These are phyloP conservation scores for Rhytidiadelphus loreus DNA, from an alignment of 225 moss, liverwort and hornwort species.

Conservation along the genomic window DNA sequence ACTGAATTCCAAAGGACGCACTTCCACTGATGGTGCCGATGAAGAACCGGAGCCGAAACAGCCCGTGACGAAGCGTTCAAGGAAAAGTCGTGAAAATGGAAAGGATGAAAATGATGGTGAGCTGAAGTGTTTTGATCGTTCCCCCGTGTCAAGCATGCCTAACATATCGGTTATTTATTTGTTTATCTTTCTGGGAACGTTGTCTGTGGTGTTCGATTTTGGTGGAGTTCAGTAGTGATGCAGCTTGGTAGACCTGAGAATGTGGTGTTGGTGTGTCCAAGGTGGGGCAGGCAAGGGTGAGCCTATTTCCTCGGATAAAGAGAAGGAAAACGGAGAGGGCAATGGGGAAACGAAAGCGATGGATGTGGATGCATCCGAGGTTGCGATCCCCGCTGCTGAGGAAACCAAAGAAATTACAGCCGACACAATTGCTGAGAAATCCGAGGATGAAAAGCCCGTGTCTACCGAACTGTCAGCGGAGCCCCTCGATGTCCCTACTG, in stretches of 20 bases:
- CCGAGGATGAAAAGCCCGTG: not conserved
- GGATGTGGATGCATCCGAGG: conserved; percentile 22
- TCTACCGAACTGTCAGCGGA: not conserved
- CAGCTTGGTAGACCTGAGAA: not conserved
- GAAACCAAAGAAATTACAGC: conserved; percentile 1
- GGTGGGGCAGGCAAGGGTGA: conserved; percentile 27
- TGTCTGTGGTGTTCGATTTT: not conserved
- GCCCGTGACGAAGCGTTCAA: conserved; percentile 50
- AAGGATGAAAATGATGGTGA: conserved; percentile 23
- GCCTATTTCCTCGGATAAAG: not conserved
- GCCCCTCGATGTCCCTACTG: not conserved
- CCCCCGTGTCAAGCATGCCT: not conserved
- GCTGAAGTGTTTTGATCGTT: not conserved
- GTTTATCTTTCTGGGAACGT: not conserved
- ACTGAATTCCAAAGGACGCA: conserved; percentile 50
- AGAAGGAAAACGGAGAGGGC: conserved; percentile 1
- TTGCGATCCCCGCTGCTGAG: conserved; percentile 9
- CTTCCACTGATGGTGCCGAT: conserved; percentile 46
- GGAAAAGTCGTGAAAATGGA: conserved; percentile 36
- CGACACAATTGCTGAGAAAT: not conserved
- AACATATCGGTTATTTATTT: not conserved
- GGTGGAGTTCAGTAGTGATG: not conserved
- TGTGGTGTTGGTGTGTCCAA: not conserved
- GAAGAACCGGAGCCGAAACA: conserved; percentile 26
- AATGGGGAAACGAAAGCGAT: conserved; percentile 11